Conservation (phyloP, 345 rosid species). For the Citrus unshiu region DNA sequence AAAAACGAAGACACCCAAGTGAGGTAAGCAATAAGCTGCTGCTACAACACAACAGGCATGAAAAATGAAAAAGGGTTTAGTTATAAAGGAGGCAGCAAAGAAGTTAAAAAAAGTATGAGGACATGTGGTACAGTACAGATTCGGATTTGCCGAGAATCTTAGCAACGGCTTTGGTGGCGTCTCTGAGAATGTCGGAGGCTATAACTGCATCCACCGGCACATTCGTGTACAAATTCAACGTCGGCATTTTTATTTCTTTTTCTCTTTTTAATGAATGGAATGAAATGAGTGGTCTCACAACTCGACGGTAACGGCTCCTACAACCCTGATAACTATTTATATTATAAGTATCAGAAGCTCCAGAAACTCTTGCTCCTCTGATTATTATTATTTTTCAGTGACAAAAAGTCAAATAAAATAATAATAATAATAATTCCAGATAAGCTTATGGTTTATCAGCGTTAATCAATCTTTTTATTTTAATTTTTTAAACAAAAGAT, state of each 20-base stretch:
- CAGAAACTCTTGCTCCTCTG: neutral
- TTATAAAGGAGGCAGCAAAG: neutral
- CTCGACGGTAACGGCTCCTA: conserved; percentile 5
- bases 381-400: too few species aligned
- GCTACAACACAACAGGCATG: neutral
- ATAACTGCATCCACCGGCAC: conserved; percentile 85
- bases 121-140: conserved; percentile 54
- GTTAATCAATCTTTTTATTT: too few species aligned
- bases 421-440: too few species aligned
- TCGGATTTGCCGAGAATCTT: conserved; percentile 95
- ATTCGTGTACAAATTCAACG: conserved; percentile 76
- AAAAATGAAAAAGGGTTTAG: neutral
- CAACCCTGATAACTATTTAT: neutral
- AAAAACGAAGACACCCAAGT: neutral
- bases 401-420: too few species aligned
- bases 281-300: neutral
- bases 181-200: conserved; percentile 83
- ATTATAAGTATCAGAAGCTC: too few species aligned
- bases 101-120: neutral
- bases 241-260: conserved; percentile 51
- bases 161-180: conserved; percentile 81
- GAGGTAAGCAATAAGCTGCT: neutral
- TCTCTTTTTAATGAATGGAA: neutral
- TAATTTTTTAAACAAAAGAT: too few species aligned
- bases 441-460: too few species aligned